Evolutionary conservation across 352 stramenopile species (phyloP).

Genomic region (Globisporangium ultimum): DNA sequence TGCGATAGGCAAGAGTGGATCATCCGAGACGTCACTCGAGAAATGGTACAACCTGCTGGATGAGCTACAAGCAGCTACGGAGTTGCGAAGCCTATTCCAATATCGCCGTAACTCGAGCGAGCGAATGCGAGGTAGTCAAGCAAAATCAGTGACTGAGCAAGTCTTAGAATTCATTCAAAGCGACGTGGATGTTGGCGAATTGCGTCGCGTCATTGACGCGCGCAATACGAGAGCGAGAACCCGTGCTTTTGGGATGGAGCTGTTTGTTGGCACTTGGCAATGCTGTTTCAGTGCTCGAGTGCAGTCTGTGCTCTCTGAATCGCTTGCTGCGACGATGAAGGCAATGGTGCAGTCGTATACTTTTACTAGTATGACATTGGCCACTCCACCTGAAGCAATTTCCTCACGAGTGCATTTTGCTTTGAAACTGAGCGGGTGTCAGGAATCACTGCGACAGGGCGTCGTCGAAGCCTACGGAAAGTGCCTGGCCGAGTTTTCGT

Average conservation of each 20-base stretch:
- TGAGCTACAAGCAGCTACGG: conserved; percentile 71
- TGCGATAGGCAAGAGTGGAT: conserved; percentile 43
- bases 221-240: conserved; percentile 46
- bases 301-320: conserved; percentile 44
- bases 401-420: conserved; percentile 52
- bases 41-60: conserved; percentile 84
- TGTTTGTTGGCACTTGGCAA: conserved; percentile 35
- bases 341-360: conserved; percentile 30
- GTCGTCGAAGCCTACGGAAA: conserved; percentile 48
- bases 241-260: conserved; percentile 40
- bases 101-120: conserved; percentile 79
- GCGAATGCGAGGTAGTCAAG: conserved; percentile 37
- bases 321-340: conserved; percentile 40
- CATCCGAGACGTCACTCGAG: conserved; percentile 47
- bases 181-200: conserved; percentile 59
- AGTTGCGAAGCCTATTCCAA: conserved; percentile 64
- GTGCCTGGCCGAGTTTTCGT: conserved; percentile 35
- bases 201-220: conserved; percentile 37
- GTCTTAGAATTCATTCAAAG: conserved; percentile 85
- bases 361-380: conserved; percentile 7
- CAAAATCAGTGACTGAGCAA: conserved; percentile 76
- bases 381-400: conserved; percentile 7
- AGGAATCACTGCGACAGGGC: conserved; percentile 34
- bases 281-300: conserved; percentile 23
- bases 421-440: conserved; percentile 46